Conservation (phyloP, 768 basidiomycete species). For the Pleurotus sapidus region DNA sequence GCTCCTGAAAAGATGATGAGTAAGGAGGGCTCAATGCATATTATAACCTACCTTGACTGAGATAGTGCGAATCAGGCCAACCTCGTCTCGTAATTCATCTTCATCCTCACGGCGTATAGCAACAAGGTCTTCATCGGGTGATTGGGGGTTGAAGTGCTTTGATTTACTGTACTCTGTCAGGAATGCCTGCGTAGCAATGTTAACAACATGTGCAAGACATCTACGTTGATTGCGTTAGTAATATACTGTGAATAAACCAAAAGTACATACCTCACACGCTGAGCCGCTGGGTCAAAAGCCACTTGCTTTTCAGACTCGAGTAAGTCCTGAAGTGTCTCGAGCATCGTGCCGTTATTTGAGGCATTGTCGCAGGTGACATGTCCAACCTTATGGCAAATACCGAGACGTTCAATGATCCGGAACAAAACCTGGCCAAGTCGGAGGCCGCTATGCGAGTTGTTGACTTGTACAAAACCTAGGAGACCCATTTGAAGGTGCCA, state of each 20-base stretch:
- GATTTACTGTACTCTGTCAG: constrained; percentile 22
- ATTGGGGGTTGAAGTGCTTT: constrained; percentile 19
- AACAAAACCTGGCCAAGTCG: constrained; percentile 35
- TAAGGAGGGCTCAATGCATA: not conserved
- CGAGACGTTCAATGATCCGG: constrained; percentile 24
- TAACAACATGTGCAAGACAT: constrained; percentile 29
- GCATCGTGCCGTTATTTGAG: constrained; percentile 32
- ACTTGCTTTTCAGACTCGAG: constrained; percentile 3
- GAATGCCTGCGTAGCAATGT: constrained; percentile 29
- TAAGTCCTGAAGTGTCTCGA: constrained; percentile 17
- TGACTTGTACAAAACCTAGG: constrained; percentile 31
- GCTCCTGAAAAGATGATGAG: constrained; percentile 15
- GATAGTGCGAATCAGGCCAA: constrained; percentile 11
- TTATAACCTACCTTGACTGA: constrained; percentile 11
- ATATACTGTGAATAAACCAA: too few species aligned
- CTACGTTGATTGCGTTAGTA: constrained; percentile 12
- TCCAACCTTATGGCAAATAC: constrained; percentile 28
- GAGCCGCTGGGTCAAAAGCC: constrained; percentile 7
- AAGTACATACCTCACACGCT: not conserved
- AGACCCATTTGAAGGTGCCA: constrained; percentile 28
- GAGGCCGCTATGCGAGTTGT: constrained; percentile 30
- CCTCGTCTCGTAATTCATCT: constrained; percentile 15
- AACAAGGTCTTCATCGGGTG: constrained; percentile 13
- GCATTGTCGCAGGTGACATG: constrained; percentile 37
- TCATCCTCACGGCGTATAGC: not conserved